phyloP scores from a whole-genome alignment of 176 grass and related monocot species.

The Ensete glaucum region DNA sequence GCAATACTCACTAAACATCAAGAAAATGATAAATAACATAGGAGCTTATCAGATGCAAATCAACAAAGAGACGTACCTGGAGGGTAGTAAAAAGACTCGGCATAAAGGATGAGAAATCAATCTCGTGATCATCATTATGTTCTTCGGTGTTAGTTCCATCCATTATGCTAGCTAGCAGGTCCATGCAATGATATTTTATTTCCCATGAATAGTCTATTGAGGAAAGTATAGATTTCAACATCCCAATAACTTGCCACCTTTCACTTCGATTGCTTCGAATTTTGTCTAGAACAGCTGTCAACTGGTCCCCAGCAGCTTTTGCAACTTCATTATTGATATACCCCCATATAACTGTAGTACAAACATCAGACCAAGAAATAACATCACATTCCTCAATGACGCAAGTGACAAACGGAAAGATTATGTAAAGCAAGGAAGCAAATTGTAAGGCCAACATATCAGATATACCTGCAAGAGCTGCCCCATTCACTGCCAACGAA shows the following conservation, averaged over 20 bases:
- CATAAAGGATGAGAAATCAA: conserved; percentile 36
- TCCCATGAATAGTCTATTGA: conserved; percentile 61
- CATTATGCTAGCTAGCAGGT: conserved; percentile 51
- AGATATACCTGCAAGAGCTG: conserved; percentile 60
- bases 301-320: conserved; percentile 35
- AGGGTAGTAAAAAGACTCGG: conserved; percentile 44
- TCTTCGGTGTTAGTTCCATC: conserved; percentile 30
- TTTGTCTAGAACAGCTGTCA: conserved; percentile 40
- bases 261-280: conserved; percentile 33
- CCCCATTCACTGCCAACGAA: conserved; percentile 52
- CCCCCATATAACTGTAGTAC: conserved; percentile 53
- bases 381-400: not conserved
- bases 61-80: conserved; percentile 39
- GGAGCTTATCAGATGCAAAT: not conserved
- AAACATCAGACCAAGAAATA: not conserved
- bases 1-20: conserved; percentile 20
- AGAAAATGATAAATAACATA: conserved; percentile 19
- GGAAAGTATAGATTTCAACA: conserved; percentile 50
- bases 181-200: conserved; percentile 62
- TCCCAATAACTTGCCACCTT: conserved; percentile 65
- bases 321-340: conserved; percentile 43
- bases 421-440: not conserved
- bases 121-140: conserved; percentile 25
- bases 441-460: conserved; percentile 8
- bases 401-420: not conserved